Evolutionary conservation across 1,284 basidiomycete genomes (phyloP).

Genomic region (Ganoderma meredithae): DNA sequence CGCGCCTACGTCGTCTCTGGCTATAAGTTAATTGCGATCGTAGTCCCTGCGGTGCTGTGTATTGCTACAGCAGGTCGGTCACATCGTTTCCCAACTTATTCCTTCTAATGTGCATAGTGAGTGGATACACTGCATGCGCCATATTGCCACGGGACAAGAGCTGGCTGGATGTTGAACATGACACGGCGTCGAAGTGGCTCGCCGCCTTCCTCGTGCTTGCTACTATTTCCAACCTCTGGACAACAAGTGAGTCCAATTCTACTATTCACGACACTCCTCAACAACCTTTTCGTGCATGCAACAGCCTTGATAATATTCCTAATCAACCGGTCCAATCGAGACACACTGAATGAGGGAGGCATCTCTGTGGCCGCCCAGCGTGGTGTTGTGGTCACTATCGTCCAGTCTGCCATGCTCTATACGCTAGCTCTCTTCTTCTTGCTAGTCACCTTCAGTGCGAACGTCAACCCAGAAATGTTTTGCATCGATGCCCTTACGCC

Average conservation of each 20-base stretch:
- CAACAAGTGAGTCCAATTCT: background rate
- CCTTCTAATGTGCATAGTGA: background rate
- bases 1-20: constrained; percentile 26
- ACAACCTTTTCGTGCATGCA: no score
- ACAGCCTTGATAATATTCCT: constrained; percentile 12
- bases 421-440: constrained; percentile 23
- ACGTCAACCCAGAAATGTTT: constrained; percentile 17
- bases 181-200: background rate
- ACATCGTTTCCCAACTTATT: background rate
- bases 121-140: background rate
- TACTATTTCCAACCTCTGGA: constrained; percentile 9
- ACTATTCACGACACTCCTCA: no score
- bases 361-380: constrained; percentile 7
- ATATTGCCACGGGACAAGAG: background rate
- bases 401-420: constrained; percentile 28
- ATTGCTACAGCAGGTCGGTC: constrained; percentile 19
- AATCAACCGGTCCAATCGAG: constrained; percentile 15
- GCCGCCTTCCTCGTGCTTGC: constrained; percentile 9
- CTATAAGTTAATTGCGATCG: constrained; percentile 1
- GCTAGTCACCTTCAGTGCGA: constrained; percentile 21
- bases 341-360: background rate
- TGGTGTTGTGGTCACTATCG: constrained; percentile 21
- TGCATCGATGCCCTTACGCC: constrained; percentile 9
- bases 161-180: background rate
- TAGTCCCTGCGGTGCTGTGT: constrained; percentile 16